Base-by-base conservation (phyloP, 2,329 filamentous ascomycete species). In the Dichotomopilus funicola region DNA sequence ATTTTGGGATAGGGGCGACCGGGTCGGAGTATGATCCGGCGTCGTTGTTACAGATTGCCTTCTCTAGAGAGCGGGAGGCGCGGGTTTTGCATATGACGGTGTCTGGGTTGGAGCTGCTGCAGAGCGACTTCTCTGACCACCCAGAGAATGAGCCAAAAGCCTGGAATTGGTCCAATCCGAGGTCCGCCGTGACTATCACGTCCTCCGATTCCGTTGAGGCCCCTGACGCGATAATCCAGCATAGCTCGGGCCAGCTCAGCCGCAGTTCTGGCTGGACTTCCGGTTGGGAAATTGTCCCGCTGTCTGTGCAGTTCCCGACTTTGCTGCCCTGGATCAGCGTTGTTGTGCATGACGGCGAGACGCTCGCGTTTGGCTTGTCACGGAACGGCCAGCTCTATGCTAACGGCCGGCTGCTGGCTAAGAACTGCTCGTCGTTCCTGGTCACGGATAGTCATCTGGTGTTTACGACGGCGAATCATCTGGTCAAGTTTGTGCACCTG, bases 401-500 rank as follows among this genome's bases (percentile, higher is more conserved):
- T 42, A 88, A 91, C 66, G 83, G 85, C 3, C 82, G 79, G 12
- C 75, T 88, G 5, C 74, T 96, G 45, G 82, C 86, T 11, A 90
- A 88, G 69, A 95, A 94, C 64, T 96, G 91, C 70, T 97, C 92
- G 0, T 99, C 94, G 0, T 97, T 96, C 64, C 69, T 91, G 5
- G 73, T 91, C 33, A 96, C 92, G 0, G 77, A 85, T 0, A 82
- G 84, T 19, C 92, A 97, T 73, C 76, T 99, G 11, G 83, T 97
- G 56, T 91, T 92, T 66, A 99, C 94, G 0, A 99, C 94, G 0
- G 91, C 86, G 57, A 91, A 91, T 61, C 91, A 97, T 68, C 77
- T 96, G 3, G 78, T 99, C 60, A 99, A 99, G 70, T 96, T 96
- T 70, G 86, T 96, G 11, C 92, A 99, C 69, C 73, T 97, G 49